Base-by-base conservation (phyloP, 371 early-diverging fungal species). In the Batkoa obscura region DNA sequence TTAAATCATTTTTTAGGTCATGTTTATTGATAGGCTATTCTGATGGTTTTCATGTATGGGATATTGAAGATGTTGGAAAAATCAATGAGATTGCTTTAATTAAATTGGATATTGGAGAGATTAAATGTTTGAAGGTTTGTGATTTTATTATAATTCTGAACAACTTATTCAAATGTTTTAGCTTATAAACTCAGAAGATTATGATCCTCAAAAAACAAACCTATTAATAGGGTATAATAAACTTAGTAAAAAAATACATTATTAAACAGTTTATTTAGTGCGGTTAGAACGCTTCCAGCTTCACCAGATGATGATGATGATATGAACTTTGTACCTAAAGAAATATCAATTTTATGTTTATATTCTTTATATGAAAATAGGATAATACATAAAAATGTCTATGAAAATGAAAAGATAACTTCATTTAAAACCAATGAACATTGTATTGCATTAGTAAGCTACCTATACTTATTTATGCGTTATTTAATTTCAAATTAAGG, bases 41-140 rank as follows among this genome's bases (percentile, higher is more conserved):
- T 3, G 75, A 78, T 58, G 89, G 89, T 1, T 82, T 88, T 62
- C 89, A 88, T 58, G 68, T 88, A 9, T 88, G 89, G 89, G 72
- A 83, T 57, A 68, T 84, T 9, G 69, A 78, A 3, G 73, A 81
- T 55, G 69, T 74, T 6, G 79, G 82, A 58, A 78, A 80, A 59
- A 74, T 82, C 34, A 77, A 72, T 53, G 88, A 88, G 64, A 62
- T 85, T 12, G 64, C 65, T 12, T 83, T 83, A n/a, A 64, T 83
- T 15, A 74, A 80, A 36, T 66, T 71, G 13, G 38, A 60, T 1
- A 62, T 71, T 43, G 75, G 67, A 34, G 64, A 69, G n/a, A 73
- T 78, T 8, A 62, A 71, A 0, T 68, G 62, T 53, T 52, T 79
- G 10, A 76, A 79, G 63, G 63, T 73, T 13, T 30, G 9, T 17